Evolutionary conservation across 2,329 filamentous ascomycete genomes (phyloP).

Genomic region (Claviceps pazoutovae): DNA sequence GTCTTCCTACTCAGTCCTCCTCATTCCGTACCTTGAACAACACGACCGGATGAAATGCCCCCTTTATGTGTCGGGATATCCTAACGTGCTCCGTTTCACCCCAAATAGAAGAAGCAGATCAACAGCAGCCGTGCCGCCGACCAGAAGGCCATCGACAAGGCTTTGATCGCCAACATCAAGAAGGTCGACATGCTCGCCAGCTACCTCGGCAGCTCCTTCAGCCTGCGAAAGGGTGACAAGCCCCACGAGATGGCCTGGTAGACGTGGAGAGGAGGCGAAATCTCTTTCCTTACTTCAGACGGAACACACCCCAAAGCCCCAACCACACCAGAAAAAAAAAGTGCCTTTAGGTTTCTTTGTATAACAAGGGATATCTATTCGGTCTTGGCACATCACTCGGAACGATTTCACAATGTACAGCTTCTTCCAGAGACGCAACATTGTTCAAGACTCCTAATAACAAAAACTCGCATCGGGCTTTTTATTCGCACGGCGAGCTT

Average conservation of each 20-base stretch:
- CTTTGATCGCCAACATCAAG: slow-evolving; percentile 89
- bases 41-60: too few relatives aligned
- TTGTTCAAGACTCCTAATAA: too few relatives aligned
- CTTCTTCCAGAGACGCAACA: too few relatives aligned
- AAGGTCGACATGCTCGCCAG: slow-evolving; percentile 88
- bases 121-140: slow-evolving; percentile 83
- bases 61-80: background rate
- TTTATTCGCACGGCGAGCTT: too few relatives aligned
- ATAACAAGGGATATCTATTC: too few relatives aligned
- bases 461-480: too few relatives aligned
- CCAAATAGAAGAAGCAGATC: slow-evolving; percentile 84
- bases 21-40: background rate
- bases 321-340: too few relatives aligned
- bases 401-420: too few relatives aligned
- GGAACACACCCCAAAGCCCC: too few relatives aligned
- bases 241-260: slow-evolving; percentile 99
- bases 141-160: slow-evolving; percentile 98
- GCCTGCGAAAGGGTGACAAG: slow-evolving; percentile 97
- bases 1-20: slow-evolving; percentile 16
- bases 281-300: background rate
- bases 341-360: too few relatives aligned
- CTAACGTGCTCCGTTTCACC: background rate
- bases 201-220: slow-evolving; percentile 95
- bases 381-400: too few relatives aligned
- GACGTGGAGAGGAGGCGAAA: slow-evolving; percentile 18